phyloP scores from a whole-genome alignment of 2,329 filamentous ascomycete species.

The Verticillium albo-atrum region DNA sequence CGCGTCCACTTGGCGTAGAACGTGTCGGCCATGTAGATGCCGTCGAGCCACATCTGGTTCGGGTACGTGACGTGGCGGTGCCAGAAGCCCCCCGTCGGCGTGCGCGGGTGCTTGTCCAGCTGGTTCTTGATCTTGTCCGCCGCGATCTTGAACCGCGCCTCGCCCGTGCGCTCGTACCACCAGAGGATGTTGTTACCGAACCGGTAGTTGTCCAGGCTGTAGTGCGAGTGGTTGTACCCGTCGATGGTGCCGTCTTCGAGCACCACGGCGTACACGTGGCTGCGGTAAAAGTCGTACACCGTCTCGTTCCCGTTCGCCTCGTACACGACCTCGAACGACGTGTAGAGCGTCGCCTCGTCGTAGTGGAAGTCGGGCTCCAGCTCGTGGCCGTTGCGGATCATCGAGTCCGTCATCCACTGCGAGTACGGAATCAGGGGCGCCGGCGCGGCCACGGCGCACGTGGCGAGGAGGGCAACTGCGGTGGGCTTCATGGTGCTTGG shows the following conservation, averaged over 20 bases:
- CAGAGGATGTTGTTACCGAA: slow-evolving; percentile 48
- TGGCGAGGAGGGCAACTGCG: not conserved
- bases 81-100: slow-evolving; percentile 48
- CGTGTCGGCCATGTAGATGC: slow-evolving; percentile 44
- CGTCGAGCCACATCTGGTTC: slow-evolving; percentile 56
- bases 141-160: slow-evolving; percentile 43
- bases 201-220: slow-evolving; percentile 49
- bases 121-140: slow-evolving; percentile 40
- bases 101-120: slow-evolving; percentile 44
- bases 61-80: slow-evolving; percentile 39
- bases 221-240: slow-evolving; percentile 39
- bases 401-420: slow-evolving; percentile 39
- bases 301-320: slow-evolving; percentile 35
- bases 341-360: slow-evolving; percentile 39
- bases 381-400: slow-evolving; percentile 28
- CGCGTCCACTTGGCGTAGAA: slow-evolving; percentile 37
- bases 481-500: not conserved
- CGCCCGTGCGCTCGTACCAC: slow-evolving; percentile 40
- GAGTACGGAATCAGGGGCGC: slow-evolving; percentile 19
- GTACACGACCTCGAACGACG: slow-evolving; percentile 40
- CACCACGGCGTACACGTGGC: slow-evolving; percentile 42
- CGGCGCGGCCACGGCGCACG: not conserved
- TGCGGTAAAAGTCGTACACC: slow-evolving; percentile 37
- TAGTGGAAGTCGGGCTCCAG: slow-evolving; percentile 36
- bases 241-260: slow-evolving; percentile 39